These are phyloP conservation scores for Xanthoconium purpureum DNA, from an alignment of 768 basidiomycete genomes.

Conservation along the genomic window DNA sequence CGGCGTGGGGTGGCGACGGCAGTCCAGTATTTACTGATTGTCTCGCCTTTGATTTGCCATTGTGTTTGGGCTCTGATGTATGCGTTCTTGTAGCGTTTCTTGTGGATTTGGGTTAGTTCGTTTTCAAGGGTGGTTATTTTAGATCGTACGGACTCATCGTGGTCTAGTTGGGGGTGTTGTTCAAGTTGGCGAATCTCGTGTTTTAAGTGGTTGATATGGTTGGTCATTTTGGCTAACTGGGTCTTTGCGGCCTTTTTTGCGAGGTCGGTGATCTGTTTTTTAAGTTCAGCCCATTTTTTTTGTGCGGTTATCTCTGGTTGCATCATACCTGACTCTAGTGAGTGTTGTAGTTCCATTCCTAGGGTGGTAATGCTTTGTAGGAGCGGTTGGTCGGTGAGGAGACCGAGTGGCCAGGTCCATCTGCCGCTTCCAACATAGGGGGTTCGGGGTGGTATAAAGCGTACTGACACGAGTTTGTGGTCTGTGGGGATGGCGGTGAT, in stretches of 20 bases:
- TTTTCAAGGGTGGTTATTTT: neutral
- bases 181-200: neutral
- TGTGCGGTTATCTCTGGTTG: neutral
- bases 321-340: too few species aligned
- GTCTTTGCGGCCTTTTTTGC: neutral
- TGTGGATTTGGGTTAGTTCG: neutral
- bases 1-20: neutral
- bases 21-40: conserved; percentile 21
- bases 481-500: neutral
- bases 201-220: neutral
- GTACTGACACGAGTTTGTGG: conserved; percentile 5
- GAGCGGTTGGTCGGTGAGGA: neutral
- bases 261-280: neutral
- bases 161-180: too few species aligned
- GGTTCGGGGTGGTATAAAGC: neutral
- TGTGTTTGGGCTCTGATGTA: neutral
- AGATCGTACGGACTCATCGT: neutral
- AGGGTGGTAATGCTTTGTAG: neutral
- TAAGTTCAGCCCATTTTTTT: neutral
- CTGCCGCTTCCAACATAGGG: neutral
- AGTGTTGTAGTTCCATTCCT: neutral
- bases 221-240: neutral
- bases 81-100: neutral
- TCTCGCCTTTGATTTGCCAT: neutral
- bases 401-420: neutral